Percentiles rank a stretch among this genome's conserved stretches.
Evolutionary conservation across 441 rosid species (phyloP).

Genomic region (Croton laevigatus): DNA sequence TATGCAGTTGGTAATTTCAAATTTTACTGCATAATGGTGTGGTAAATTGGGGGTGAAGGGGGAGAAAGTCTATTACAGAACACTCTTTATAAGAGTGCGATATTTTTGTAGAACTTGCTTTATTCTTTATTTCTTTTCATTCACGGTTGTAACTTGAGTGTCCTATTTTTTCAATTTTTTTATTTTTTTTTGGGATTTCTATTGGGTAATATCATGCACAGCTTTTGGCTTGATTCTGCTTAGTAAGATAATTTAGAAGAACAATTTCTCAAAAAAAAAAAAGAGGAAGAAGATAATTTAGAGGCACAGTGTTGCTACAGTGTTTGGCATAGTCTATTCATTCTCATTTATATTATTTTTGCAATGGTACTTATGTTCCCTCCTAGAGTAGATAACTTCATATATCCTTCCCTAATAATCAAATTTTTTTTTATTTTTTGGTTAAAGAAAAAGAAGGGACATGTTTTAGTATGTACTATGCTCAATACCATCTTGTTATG

Average conservation of each 20-base stretch:
- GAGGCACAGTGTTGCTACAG: neutral
- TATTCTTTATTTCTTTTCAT: neutral
- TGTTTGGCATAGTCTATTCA: neutral
- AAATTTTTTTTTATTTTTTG: neutral
- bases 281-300: too few relatives aligned
- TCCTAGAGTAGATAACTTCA: neutral
- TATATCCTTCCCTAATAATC: neutral
- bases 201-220: neutral
- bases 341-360: neutral
- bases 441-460: neutral
- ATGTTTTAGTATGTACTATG: neutral
- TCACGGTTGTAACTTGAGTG: neutral
- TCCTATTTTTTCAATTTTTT: neutral
- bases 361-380: neutral
- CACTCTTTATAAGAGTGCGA: neutral
- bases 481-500: too few relatives aligned
- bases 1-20: neutral
- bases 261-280: too few relatives aligned
- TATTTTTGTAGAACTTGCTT: neutral
- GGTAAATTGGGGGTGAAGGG: neutral
- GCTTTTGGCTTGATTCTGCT: neutral
- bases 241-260: neutral
- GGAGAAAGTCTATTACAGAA: too few relatives aligned
- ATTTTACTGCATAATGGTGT: neutral
- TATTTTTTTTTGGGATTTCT: neutral